A percentile compares a stretch with the other conserved stretches of the same genome.
These are phyloP conservation scores for Aspergillus fumigatus DNA, from an alignment of 2,329 filamentous ascomycete species.

Conservation along the genomic window DNA sequence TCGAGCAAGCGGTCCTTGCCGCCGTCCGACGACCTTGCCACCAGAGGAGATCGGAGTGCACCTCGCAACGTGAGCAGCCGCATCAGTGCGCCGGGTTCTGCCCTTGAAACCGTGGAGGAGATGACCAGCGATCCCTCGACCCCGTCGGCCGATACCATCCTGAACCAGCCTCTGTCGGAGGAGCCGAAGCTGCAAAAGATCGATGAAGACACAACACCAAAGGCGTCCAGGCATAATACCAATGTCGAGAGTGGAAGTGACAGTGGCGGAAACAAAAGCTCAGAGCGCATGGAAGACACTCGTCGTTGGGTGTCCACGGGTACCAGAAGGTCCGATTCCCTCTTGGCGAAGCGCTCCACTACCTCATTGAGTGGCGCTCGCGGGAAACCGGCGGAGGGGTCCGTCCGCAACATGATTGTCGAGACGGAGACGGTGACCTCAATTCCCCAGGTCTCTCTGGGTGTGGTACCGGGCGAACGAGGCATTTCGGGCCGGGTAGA, in stretches of 20 bases:
- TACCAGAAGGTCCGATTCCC: conserved; percentile 45
- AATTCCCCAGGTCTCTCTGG: conserved; percentile 76
- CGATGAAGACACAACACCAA: conserved; percentile 37
- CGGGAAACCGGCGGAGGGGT: conserved; percentile 67
- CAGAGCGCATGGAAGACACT: conserved; percentile 33
- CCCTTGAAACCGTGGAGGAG: conserved; percentile 88
- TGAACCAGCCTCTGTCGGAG: conserved; percentile 38
- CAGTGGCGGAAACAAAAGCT: conserved; percentile 42
- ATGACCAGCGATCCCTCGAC: conserved; percentile 69
- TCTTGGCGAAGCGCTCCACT: conserved; percentile 63
- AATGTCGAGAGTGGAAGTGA: conserved; percentile 58
- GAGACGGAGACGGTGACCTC: conserved; percentile 95
- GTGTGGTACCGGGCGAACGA: conserved; percentile 55
- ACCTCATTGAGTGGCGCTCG: conserved; percentile 59
- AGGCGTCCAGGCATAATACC: conserved; percentile 40
- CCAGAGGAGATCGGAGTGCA: conserved; percentile 34
- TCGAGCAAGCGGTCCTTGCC: conserved; percentile 31
- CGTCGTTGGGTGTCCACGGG: conserved; percentile 34
- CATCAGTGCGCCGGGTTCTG: conserved; percentile 55
- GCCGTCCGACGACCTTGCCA: conserved; percentile 21
- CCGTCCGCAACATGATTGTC: conserved; percentile 87
- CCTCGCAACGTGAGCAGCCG: conserved; percentile 55
- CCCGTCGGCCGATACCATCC: conserved; percentile 46
- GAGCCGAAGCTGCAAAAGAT: conserved; percentile 33
- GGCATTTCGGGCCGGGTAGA: conserved; percentile 58